Evolutionary conservation across 2,329 filamentous ascomycete species (phyloP).

Genomic region (Claviceps purpurea): DNA sequence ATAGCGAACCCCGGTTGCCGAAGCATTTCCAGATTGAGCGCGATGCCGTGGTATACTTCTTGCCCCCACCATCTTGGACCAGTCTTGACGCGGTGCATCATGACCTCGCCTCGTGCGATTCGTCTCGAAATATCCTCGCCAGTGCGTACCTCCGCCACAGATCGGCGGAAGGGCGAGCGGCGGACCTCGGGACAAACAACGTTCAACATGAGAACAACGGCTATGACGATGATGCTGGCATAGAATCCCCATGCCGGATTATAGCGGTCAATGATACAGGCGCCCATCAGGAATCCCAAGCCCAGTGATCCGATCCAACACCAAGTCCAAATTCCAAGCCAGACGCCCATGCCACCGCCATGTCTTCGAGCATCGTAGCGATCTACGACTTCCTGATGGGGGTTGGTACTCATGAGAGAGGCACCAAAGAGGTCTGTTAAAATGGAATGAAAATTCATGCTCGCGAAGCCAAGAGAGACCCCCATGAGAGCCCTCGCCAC

Average conservation of each 20-base stretch:
- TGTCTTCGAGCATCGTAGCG: slow-evolving; percentile 57
- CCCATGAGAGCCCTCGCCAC: slow-evolving; percentile 53
- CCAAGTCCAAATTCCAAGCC: slow-evolving; percentile 68
- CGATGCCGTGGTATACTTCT: slow-evolving; percentile 57
- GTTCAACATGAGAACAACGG: slow-evolving; percentile 53
- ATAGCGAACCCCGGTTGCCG: slow-evolving; percentile 61
- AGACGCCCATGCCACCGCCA: slow-evolving; percentile 67
- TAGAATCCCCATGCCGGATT: slow-evolving; percentile 66
- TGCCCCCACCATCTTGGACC: slow-evolving; percentile 67
- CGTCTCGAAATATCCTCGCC: slow-evolving; percentile 39
- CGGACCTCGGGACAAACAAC: slow-evolving; percentile 60
- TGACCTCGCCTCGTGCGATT: slow-evolving; percentile 60
- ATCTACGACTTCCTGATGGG: slow-evolving; percentile 59
- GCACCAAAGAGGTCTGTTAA: slow-evolving; percentile 65
- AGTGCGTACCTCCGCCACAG: slow-evolving; percentile 49
- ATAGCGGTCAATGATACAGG: slow-evolving; percentile 49
- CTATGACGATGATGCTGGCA: slow-evolving; percentile 54
- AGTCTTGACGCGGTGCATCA: slow-evolving; percentile 58
- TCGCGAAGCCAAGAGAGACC: slow-evolving; percentile 56
- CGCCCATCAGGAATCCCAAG: slow-evolving; percentile 59
- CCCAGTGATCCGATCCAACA: slow-evolving; percentile 61
- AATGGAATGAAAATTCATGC: slow-evolving; percentile 62
- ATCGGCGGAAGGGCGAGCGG: slow-evolving; percentile 53
- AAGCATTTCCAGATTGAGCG: slow-evolving; percentile 56
- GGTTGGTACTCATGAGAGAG: slow-evolving; percentile 57